These are phyloP conservation scores for Blastocystis sp. DNA, from an alignment of 352 stramenopile genomes.

Conservation along the genomic window DNA sequence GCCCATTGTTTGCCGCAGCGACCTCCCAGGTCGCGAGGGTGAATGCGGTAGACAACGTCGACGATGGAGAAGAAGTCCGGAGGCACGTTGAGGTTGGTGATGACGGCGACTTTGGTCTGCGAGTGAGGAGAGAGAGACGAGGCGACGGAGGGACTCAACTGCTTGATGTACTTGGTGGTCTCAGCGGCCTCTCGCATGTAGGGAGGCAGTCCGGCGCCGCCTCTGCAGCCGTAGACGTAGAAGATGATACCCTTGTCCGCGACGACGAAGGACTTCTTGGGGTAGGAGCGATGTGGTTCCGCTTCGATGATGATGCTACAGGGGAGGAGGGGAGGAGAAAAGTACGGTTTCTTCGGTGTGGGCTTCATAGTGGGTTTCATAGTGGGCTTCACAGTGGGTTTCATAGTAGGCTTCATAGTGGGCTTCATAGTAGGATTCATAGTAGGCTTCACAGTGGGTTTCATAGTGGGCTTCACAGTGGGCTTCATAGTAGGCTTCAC, in stretches of 20 bases:
- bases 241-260: not conserved
- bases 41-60: not conserved
- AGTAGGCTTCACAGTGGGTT: no score
- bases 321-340: no score
- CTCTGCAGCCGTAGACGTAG: not conserved
- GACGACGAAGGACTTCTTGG: no score
- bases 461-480: no score
- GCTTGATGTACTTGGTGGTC: not conserved
- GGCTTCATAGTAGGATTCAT: no score
- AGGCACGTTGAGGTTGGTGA: not conserved
- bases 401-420: no score
- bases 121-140: not conserved
- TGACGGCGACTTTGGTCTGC: not conserved
- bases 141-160: not conserved
- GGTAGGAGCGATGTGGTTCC: no score
- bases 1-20: not conserved
- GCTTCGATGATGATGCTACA: no score
- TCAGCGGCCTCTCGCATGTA: not conserved
- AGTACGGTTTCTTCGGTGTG: no score
- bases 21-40: not conserved
- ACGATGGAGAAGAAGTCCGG: not conserved
- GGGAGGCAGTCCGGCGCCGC: not conserved
- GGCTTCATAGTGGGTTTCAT: no score
- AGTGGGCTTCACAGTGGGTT: no score
- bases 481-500: no score